Evolutionary conservation across 495 filamentous ascomycete species (phyloP).

Genomic region (Aspergillus ostianus): DNA sequence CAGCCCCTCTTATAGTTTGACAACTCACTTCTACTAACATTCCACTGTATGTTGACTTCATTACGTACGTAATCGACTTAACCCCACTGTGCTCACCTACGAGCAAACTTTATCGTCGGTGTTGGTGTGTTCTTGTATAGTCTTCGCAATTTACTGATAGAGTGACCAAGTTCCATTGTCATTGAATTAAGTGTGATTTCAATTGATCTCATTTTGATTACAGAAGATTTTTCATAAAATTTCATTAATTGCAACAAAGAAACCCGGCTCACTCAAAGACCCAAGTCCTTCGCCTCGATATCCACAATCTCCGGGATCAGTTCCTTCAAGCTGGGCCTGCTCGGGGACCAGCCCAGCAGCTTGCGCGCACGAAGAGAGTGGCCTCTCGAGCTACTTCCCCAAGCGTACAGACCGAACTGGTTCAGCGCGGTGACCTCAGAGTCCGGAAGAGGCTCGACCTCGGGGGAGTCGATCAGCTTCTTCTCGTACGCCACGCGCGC

Average conservation of each 20-base stretch:
- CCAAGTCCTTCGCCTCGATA: conserved; percentile 54
- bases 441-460: conserved; percentile 41
- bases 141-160: too few species aligned
- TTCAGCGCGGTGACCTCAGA: conserved; percentile 32
- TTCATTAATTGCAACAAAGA: conserved; percentile 6
- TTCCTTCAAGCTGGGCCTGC: conserved; percentile 52
- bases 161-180: too few species aligned
- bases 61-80: too few species aligned
- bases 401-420: conserved; percentile 39
- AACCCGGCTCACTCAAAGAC: conserved; percentile 41
- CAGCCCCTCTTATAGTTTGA: too few species aligned
- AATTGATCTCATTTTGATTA: background rate
- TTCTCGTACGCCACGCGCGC: conserved; percentile 61
- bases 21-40: too few species aligned
- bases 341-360: conserved; percentile 64
- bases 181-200: too few species aligned
- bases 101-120: too few species aligned
- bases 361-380: conserved; percentile 61
- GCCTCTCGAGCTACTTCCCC: conserved; percentile 65
- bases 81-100: background rate
- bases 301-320: conserved; percentile 55
- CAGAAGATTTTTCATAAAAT: background rate
- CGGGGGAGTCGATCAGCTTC: conserved; percentile 59
- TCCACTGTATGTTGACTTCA: too few species aligned
- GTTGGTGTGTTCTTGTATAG: too few species aligned